A percentile compares a stretch with the other conserved stretches of the same genome.
phyloP scores from a whole-genome alignment of 306 rosid species.

The Ammopiptanthus mongolicus region DNA sequence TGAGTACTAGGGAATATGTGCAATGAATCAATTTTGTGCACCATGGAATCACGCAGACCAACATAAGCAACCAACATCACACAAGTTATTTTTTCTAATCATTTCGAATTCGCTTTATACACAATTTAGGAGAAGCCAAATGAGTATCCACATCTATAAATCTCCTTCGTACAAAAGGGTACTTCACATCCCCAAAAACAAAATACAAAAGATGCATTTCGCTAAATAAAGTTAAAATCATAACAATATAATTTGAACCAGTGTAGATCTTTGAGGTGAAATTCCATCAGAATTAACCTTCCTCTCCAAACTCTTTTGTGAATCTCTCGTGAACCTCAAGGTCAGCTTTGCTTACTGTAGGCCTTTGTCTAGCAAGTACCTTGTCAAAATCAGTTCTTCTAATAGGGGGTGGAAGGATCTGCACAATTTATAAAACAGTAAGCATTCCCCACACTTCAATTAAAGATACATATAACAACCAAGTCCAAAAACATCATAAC shows the following conservation, averaged over 20 bases:
- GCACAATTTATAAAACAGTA: slow-evolving; percentile 33
- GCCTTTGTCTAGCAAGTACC: slow-evolving; percentile 93
- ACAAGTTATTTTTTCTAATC: slow-evolving; percentile 26
- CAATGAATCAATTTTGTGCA: not conserved
- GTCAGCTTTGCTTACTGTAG: slow-evolving; percentile 93
- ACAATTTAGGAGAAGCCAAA: slow-evolving; percentile 44
- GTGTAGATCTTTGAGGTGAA: slow-evolving; percentile 31
- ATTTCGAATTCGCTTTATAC: slow-evolving; percentile 37
- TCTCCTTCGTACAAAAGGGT: slow-evolving; percentile 43
- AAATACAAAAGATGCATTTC: slow-evolving; percentile 31
- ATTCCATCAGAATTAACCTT: slow-evolving; percentile 63
- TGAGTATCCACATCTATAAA: slow-evolving; percentile 34
- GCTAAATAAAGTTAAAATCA: slow-evolving; percentile 39
- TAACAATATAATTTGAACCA: slow-evolving; percentile 19
- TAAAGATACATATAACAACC: not conserved
- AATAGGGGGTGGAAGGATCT: slow-evolving; percentile 97
- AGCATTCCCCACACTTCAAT: slow-evolving; percentile 6
- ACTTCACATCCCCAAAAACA: slow-evolving; percentile 34
- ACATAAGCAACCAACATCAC: slow-evolving; percentile 11
- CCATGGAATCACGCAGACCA: not conserved
- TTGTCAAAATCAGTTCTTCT: slow-evolving; percentile 82
- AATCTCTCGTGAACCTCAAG: slow-evolving; percentile 92
- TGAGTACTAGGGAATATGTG: not conserved
- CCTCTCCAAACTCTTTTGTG: slow-evolving; percentile 97
- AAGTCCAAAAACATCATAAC: not conserved